Conservation (phyloP, 768 basidiomycete species). For the Sporobolomyces phaffii region DNA sequence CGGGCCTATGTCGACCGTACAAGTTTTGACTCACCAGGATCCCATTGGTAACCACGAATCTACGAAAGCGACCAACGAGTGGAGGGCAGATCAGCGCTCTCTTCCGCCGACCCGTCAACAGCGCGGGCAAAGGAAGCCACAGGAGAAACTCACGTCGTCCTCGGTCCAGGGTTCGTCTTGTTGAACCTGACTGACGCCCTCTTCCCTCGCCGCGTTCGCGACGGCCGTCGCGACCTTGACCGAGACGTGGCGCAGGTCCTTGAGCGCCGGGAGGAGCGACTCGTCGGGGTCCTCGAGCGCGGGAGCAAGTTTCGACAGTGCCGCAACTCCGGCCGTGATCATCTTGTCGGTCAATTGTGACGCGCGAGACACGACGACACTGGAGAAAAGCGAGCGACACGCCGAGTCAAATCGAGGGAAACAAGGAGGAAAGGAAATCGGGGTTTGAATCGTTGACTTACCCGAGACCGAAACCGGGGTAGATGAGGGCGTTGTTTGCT, state of each 20-base stretch:
- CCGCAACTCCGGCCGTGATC: constrained; percentile 73
- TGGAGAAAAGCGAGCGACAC: too few relatives aligned
- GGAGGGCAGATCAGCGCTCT: neutral
- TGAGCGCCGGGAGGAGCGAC: constrained; percentile 69
- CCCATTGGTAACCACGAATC: constrained; percentile 28
- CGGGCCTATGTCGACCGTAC: neutral
- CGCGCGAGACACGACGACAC: constrained; percentile 61
- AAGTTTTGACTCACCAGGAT: constrained; percentile 17
- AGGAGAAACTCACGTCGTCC: constrained; percentile 52
- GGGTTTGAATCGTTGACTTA: neutral
- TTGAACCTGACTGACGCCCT: constrained; percentile 59
- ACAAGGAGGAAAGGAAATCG: too few relatives aligned
- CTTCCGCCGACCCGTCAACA: too few relatives aligned
- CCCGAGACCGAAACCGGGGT: constrained; percentile 79
- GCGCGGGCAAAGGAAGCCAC: too few relatives aligned
- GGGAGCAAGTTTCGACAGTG: constrained; percentile 70
- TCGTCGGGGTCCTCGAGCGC: constrained; percentile 63
- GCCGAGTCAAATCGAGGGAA: too few relatives aligned
- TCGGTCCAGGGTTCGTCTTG: constrained; percentile 51
- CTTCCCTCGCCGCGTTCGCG: constrained; percentile 66
- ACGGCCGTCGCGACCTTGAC: constrained; percentile 78
- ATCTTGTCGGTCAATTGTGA: constrained; percentile 69
- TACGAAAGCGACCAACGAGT: neutral
- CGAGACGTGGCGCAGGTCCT: constrained; percentile 65
- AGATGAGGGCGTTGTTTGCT: constrained; percentile 62